Conservation (phyloP, 2,329 filamentous ascomycete genomes). For the Podosphaera fusca region DNA sequence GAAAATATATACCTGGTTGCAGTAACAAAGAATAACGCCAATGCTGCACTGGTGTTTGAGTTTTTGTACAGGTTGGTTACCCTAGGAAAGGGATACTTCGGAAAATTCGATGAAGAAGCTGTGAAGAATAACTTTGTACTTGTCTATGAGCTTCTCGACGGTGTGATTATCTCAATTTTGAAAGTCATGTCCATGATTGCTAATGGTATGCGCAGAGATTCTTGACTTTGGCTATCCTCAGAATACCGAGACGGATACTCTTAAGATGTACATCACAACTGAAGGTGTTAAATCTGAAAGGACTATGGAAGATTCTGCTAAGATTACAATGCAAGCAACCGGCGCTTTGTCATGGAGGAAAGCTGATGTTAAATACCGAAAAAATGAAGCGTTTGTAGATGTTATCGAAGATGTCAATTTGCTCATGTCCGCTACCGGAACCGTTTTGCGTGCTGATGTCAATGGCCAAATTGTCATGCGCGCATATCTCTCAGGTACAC, state of each 20-base stretch:
- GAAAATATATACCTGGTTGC: conserved; percentile 97
- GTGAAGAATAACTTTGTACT: conserved; percentile 99
- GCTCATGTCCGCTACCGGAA: conserved; percentile 93
- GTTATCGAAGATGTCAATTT: conserved; percentile 98
- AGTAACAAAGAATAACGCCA: conserved; percentile 96
- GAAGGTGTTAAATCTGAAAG: conserved; percentile 89
- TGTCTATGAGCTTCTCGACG: conserved; percentile 89
- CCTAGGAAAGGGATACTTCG: conserved; percentile 88
- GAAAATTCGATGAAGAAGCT: conserved; percentile 96
- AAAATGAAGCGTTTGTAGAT: conserved; percentile 98
- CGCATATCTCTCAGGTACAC: conserved; percentile 85
- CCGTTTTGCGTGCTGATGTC: conserved; percentile 83
- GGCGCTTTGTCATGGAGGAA: conserved; percentile 92
- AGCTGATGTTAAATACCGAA: conserved; percentile 94
- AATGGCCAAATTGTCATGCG: conserved; percentile 98
- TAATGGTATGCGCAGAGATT: conserved; percentile 41
- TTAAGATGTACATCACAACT: conserved; percentile 99
- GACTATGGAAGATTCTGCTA: conserved; percentile 74
- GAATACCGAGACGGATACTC: conserved; percentile 92
- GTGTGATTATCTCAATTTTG: conserved; percentile 22
- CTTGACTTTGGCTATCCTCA: conserved; percentile 98
- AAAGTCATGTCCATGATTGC: background rate
- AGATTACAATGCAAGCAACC: conserved; percentile 98
- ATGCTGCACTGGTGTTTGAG: conserved; percentile 92
- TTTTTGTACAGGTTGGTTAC: conserved; percentile 84